Evolutionary conservation across 306 rosid species (phyloP), one percentile per base, ranked within the genome.

Genomic region (Sindora glabra): DNA sequence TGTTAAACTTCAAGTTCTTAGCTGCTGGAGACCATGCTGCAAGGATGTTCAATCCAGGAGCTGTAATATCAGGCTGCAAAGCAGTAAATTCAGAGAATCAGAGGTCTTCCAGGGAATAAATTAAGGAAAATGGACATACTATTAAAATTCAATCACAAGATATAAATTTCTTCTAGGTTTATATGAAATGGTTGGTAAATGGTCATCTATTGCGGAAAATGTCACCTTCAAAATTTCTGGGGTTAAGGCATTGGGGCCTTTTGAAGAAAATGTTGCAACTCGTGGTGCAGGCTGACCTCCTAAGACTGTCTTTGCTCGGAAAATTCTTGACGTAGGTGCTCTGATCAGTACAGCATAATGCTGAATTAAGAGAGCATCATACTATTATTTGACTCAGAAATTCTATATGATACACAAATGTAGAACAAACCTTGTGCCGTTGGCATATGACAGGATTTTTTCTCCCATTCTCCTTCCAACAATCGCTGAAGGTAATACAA

Each of bases 21-120:
- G 64, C 77, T 64, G 84, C 86, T 3, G 95, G 95, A 48, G 95
- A 83, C 95, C 95, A 87, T 41, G 95, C 87, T 22, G 95, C 90
- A 0, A 87, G 83, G 65, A 87, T 83, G 82, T 87, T 87, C 73
- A 87, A 64, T 38, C 95, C 90, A 1, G 95, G 95, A 44, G 95
- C 95, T 58, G 79, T 60, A 48, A 87, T 53, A 72, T 87, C 95
- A 51, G 95, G 95, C 95, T 87, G 42, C 64, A 75, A 67, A 60
- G 72, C 24, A 81, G 36, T 60, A 74, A 5, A 73, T 58, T 55
- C 57, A 68, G 48, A 53, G 37, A 73, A 59, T 55, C 57, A 68
- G 48, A 53, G 37, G 45, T 19, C 33, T 17, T 45, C 19, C 40
- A 48, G 36, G 34, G 47, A 10, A 44, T 18, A 54, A 44, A 38